A percentile compares a stretch with the other conserved stretches of the same genome.
phyloP scores from a whole-genome alignment of 2,329 filamentous ascomycete genomes.

The Apiospora arundinis region DNA sequence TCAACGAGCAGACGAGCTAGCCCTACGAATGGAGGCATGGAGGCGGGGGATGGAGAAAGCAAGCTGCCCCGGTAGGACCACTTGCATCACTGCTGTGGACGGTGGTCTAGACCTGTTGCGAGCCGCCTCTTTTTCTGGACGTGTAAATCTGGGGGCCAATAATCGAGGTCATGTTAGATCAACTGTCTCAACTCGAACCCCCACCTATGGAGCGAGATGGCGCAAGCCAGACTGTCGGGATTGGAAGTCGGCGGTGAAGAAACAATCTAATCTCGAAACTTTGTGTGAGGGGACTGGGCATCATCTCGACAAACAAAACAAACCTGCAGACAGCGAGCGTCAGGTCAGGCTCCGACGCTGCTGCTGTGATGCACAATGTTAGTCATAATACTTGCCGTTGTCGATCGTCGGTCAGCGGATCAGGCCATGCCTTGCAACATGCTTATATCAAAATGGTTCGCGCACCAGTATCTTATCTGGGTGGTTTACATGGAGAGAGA shows the following conservation, averaged over 20 bases:
- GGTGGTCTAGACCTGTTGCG: constrained; percentile 14
- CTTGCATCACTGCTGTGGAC: constrained; percentile 9
- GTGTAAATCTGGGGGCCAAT: constrained; percentile 1
- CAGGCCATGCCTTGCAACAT: neutral
- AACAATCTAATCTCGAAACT: constrained; percentile 14
- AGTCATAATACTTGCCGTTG: neutral
- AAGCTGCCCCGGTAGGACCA: neutral
- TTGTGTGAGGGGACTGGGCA: constrained; percentile 14
- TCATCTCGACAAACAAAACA: neutral
- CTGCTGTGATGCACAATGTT: constrained; percentile 4
- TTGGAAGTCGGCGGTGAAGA: constrained; percentile 8
- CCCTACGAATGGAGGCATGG: constrained; percentile 6
- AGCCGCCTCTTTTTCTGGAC: neutral
- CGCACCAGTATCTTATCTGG: neutral
- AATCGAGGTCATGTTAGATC: neutral
- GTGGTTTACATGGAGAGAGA: neutral
- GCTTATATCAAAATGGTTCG: neutral
- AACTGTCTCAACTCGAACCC: constrained; percentile 10
- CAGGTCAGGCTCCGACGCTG: constrained; percentile 6
- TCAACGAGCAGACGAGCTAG: neutral
- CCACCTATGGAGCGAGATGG: neutral
- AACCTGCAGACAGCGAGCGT: neutral
- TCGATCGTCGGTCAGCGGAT: constrained; percentile 3
- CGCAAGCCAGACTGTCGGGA: neutral
- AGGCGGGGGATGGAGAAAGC: neutral